Evolutionary conservation across 495 filamentous ascomycete genomes (phyloP).

Genomic region (Filosporella fistucella): DNA sequence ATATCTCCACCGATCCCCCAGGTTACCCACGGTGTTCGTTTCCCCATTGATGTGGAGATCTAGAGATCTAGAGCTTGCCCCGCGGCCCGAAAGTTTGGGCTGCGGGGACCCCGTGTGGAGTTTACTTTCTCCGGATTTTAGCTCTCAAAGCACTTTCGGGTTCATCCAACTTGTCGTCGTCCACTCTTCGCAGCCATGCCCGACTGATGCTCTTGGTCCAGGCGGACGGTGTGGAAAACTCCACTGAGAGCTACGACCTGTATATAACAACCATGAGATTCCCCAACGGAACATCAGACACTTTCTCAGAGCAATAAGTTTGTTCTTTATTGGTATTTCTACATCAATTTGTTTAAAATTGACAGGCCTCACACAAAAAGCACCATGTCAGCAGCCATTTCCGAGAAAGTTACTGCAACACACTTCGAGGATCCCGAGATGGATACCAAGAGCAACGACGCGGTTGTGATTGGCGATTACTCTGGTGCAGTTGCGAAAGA

Average conservation of each 20-base stretch:
- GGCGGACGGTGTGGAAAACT: neutral
- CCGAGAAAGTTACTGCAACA: slow-evolving; percentile 9
- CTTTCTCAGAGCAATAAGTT: neutral
- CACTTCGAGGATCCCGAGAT: slow-evolving; percentile 3
- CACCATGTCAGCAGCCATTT: neutral
- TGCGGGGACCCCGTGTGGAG: slow-evolving; percentile 8
- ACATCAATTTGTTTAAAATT: neutral
- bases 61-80: too few species aligned
- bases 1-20: neutral
- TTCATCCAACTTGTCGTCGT: too few species aligned
- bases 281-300: neutral
- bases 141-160: neutral
- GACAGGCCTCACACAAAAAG: neutral
- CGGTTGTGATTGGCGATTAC: neutral
- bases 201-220: neutral
- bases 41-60: neutral
- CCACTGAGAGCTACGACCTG: neutral
- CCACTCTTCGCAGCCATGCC: neutral
- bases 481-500: slow-evolving; percentile 5
- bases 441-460: neutral
- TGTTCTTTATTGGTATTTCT: neutral
- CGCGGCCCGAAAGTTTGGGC: neutral
- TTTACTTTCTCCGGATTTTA: slow-evolving; percentile 7
- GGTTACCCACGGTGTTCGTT: slow-evolving; percentile 4
- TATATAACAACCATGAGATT: neutral